These are phyloP conservation scores for Thelonectria blattea DNA, from an alignment of 2,329 filamentous ascomycete genomes.

Conservation along the genomic window DNA sequence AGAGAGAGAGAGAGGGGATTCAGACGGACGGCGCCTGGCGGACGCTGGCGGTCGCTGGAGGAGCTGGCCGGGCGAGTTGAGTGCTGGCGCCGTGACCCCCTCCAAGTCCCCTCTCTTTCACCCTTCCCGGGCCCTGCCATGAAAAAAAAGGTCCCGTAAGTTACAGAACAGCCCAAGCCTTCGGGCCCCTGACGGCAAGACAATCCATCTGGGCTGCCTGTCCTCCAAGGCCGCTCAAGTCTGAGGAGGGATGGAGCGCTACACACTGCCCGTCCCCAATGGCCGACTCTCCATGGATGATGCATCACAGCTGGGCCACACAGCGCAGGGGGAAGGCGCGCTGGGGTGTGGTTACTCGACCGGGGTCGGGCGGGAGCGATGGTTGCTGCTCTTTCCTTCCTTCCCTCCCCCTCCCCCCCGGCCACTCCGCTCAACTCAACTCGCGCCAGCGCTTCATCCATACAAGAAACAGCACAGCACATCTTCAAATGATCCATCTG, in stretches of 20 bases:
- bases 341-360: conserved; percentile 8
- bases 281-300: conserved; percentile 15
- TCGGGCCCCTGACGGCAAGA: conserved; percentile 13
- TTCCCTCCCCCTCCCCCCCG: conserved; percentile 28
- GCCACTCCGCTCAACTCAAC: conserved; percentile 32
- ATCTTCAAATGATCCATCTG: neutral
- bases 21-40: conserved; percentile 15
- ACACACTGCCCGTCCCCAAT: conserved; percentile 6
- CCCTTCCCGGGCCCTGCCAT: neutral
- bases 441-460: conserved; percentile 32
- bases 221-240: conserved; percentile 4
- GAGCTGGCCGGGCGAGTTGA: conserved; percentile 18
- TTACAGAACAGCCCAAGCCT: conserved; percentile 4
- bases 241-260: conserved; percentile 10
- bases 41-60: conserved; percentile 30
- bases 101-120: too few relatives aligned
- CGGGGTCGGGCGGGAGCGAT: conserved; percentile 32
- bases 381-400: conserved; percentile 28
- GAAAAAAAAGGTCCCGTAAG: conserved; percentile 2
- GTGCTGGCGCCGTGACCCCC: conserved; percentile 19
- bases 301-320: conserved; percentile 29
- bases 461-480: neutral
- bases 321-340: conserved; percentile 26
- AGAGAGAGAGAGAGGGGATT: conserved; percentile 5
- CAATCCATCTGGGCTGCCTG: conserved; percentile 3